Evolutionary conservation across 169 alveolate species (phyloP).

Genomic region (Plasmodium ovale): DNA sequence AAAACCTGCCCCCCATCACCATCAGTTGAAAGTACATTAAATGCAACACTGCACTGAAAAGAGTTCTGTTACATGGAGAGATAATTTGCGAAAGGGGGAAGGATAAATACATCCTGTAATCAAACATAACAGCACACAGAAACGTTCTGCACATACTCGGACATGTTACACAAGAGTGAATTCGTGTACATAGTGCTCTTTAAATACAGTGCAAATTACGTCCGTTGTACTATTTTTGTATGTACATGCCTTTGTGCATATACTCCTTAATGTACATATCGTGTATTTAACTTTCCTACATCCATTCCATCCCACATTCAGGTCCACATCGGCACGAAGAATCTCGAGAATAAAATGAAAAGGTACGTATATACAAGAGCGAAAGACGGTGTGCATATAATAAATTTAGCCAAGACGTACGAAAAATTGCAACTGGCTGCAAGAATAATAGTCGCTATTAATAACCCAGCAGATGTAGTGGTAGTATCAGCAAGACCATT

Average conservation of each 20-base stretch:
- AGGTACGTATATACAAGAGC: conserved; percentile 97
- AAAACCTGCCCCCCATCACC: too few relatives aligned
- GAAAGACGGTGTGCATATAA: conserved; percentile 96
- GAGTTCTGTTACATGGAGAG: too few relatives aligned
- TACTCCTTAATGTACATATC: background rate
- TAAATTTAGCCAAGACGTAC: conserved; percentile 97
- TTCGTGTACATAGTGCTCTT: too few relatives aligned
- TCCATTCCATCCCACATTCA: conserved; percentile 19
- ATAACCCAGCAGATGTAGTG: conserved; percentile 97
- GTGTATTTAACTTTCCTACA: background rate
- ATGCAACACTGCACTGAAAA: too few relatives aligned
- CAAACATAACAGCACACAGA: too few relatives aligned
- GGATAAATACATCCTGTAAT: too few relatives aligned
- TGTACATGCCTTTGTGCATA: background rate
- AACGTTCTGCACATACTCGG: too few relatives aligned
- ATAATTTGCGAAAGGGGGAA: too few relatives aligned
- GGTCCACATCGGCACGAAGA: conserved; percentile 98
- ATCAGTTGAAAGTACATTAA: too few relatives aligned
- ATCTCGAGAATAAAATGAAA: conserved; percentile 97
- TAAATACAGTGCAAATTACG: too few relatives aligned
- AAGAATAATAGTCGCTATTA: conserved; percentile 98
- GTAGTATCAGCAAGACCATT: conserved; percentile 97
- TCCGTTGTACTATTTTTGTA: too few relatives aligned
- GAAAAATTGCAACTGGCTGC: conserved; percentile 99
- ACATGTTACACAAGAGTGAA: too few relatives aligned